Conservation (phyloP, 1,284 basidiomycete genomes). For the Neonothopanus nambi region DNA sequence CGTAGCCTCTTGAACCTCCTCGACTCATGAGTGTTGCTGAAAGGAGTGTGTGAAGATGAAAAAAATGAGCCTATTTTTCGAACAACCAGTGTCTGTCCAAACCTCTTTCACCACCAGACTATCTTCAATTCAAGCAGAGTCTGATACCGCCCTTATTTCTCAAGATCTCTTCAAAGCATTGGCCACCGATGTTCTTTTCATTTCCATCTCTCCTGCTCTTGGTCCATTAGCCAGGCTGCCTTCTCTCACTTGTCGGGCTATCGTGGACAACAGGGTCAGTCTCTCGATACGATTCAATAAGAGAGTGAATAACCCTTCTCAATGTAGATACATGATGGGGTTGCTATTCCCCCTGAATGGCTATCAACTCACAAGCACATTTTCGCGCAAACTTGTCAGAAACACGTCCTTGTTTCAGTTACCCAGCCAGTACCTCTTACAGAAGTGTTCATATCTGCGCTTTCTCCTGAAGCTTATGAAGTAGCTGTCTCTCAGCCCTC, state of each 20-base stretch:
- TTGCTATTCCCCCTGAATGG: slow-evolving; percentile 17
- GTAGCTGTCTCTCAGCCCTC: slow-evolving; percentile 32
- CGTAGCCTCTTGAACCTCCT: slow-evolving; percentile 44
- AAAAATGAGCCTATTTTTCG: slow-evolving; percentile 31
- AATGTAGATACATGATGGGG: slow-evolving; percentile 25
- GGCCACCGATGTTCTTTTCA: slow-evolving; percentile 2
- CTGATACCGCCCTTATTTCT: slow-evolving; percentile 1
- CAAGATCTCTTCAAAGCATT: slow-evolving; percentile 4
- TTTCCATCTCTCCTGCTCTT: slow-evolving; percentile 8
- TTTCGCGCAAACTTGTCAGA: slow-evolving; percentile 19
- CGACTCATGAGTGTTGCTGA: slow-evolving; percentile 42
- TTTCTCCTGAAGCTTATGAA: slow-evolving; percentile 44
- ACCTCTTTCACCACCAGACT: slow-evolving; percentile 15
- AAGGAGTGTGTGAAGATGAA: slow-evolving; percentile 8
- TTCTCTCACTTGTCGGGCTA: slow-evolving; percentile 31
- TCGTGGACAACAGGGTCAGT: slow-evolving; percentile 23
- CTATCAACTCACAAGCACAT: slow-evolving; percentile 25
- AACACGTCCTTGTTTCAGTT: slow-evolving; percentile 19
- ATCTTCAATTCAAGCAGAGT: neutral
- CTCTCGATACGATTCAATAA: neutral
- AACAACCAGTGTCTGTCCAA: slow-evolving; percentile 15
- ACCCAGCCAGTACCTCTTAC: slow-evolving; percentile 29
- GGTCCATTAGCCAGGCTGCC: neutral
- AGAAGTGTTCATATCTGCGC: slow-evolving; percentile 48
- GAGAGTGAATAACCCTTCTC: slow-evolving; percentile 15